Evolutionary conservation across 2,329 filamentous ascomycete species (phyloP), one percentile per base, ranked within the genome.

Genomic region (Colletotrichum graminicola): DNA sequence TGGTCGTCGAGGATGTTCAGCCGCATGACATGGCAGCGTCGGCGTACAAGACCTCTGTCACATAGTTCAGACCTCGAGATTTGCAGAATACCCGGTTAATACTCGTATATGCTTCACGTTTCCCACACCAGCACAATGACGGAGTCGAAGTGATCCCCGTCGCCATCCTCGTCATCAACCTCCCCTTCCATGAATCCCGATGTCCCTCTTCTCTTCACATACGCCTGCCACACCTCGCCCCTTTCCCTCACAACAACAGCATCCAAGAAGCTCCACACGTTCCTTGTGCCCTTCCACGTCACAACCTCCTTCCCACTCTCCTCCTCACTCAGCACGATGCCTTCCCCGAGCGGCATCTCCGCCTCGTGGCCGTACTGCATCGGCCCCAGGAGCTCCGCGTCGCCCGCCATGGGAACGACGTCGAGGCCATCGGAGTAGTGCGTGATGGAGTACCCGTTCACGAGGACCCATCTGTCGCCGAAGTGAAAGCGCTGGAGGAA

Each of bases 401-500:
- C 43, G 51, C 47, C n/a, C 43, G 49, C 26, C 70, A 72, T 72
- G 39, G 66, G 66, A 6, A 71, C 70, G 11, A 67, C 68, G 43
- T 76, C 76, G 41, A 82, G 77, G 2, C 81, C 80, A 63, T 81
- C 79, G 0, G 80, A 79, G 73, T 86, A 84, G 59, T 84, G 79
- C 51, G 79, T 81, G 68, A 87, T 79, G 39, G 83, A 82, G 74
- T 84, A 79, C 6, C 85, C 85, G 72, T 85, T 86, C 54, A 84
- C 81, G 6, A 87, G 78, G 5, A 86, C 79, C 84, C 84, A 87
- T 74, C 81, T 79, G 74, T 85, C 83, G 49, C 76, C 77, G 75
- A 86, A 86, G 41, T 78, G 75, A 71, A 84, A 86, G 8, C 84
- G 81, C 74, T 85, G 84, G 73, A 86, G 79, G 75, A 85, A 86